Evolutionary conservation across 78 protist species (phyloP), one percentile per base, ranked within the genome.

Genomic region (Dictyostelium firmibasis): DNA sequence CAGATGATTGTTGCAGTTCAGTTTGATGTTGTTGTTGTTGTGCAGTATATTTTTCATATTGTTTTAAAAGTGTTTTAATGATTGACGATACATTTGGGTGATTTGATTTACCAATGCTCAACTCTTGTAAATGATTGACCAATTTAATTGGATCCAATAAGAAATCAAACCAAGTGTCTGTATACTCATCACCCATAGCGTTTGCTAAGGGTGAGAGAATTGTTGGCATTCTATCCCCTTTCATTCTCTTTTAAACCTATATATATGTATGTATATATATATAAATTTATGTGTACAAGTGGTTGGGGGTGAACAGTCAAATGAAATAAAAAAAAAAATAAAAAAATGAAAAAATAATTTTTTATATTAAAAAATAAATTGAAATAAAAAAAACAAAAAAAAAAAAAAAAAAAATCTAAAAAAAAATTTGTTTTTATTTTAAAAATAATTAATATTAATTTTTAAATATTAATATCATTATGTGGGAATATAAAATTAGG

Each of bases 161-260:
- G 57, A 44, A 89, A 14, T 89, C 94, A 35, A 89, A 53, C 94
- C 94, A 89, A 11, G 57, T 50, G 70, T 89, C 94, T 14, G 94
- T 89, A 50, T 89, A 89, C 33, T 89, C 94, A 38, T 89, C 94
- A 81, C 86, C 87, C 76, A 88, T 88, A n/a, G 93, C 85, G 62
- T 78, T 69, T 8, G 94, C 94, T 29, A 89, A 29, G 16, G 87
- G 94, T 70, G 94, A 81, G 9, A 70, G 36, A 20, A 89, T 69
- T 5, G 83, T 81, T 69, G 94, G 94, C 94, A 89, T 89, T 44
- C 94, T 33, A 70, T 89, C 94, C 29, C 94, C 93, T 25, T 87
- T 87, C 93, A 87, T 87, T 67, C 33, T 67, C 20, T 14, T 64
- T 25, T 64, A 64, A 38, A 38, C 2, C 2, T 38, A 38, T 38